A percentile compares a stretch with the other conserved stretches of the same genome.
These are phyloP conservation scores for Eimeria maxima DNA, from an alignment of 169 alveolate genomes.

Conservation along the genomic window DNA sequence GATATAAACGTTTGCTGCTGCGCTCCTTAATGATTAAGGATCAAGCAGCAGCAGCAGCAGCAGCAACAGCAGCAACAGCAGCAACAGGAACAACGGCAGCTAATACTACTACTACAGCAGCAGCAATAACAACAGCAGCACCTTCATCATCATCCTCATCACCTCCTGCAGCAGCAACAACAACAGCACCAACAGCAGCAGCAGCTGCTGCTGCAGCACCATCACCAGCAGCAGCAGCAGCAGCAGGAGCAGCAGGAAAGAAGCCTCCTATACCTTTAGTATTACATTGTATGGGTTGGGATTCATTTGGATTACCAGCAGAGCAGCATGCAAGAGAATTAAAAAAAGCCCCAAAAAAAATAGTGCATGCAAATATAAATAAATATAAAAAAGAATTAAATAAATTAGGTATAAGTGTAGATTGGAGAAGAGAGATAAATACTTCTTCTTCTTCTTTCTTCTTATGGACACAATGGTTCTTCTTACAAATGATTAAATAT, in stretches of 20 bases:
- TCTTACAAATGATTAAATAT: constrained; percentile 89
- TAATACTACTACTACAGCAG: background rate
- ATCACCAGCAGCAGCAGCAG: constrained; percentile 11
- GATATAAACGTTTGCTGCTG: constrained; percentile 91
- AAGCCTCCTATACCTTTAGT: constrained; percentile 89
- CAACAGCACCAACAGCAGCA: background rate
- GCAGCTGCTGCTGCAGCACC: background rate
- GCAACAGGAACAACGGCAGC: background rate
- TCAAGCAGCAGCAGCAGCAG: constrained; percentile 6
- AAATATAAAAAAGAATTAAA: constrained; percentile 92
- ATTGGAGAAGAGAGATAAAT: constrained; percentile 94
- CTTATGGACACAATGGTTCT: constrained; percentile 95
- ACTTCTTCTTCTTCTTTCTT: constrained; percentile 93
- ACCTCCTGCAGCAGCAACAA: background rate
- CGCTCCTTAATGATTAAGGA: background rate
- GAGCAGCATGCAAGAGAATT: constrained; percentile 94
- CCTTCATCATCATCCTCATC: background rate
- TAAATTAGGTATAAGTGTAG: constrained; percentile 93
- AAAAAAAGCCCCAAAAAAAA: constrained; percentile 88
- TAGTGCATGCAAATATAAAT: constrained; percentile 89
- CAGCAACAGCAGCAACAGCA: constrained; percentile 5
- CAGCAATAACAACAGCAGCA: background rate
- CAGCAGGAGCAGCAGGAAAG: constrained; percentile 71
- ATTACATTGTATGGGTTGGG: constrained; percentile 97
- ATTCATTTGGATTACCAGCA: constrained; percentile 96